Conservation (phyloP, 345 rosid genomes). For the Psidium friedrichsthalianum region DNA sequence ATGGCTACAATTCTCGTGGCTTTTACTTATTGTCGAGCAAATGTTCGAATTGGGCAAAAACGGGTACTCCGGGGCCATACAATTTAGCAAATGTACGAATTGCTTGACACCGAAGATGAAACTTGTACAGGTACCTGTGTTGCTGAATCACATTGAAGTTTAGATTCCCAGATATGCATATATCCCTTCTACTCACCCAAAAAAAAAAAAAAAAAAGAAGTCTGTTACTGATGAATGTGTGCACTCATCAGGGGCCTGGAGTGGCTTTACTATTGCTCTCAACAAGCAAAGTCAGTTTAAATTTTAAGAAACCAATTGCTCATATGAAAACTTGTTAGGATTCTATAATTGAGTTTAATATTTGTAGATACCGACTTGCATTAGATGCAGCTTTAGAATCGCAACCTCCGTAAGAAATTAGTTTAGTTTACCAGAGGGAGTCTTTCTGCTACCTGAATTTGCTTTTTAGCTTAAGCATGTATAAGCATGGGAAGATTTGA, state of each 20-base stretch:
- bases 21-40: too few relatives aligned
- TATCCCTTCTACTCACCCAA: too few relatives aligned
- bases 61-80: too few relatives aligned
- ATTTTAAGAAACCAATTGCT: not conserved
- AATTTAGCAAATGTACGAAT: too few relatives aligned
- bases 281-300: not conserved
- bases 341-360: not conserved
- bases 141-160: too few relatives aligned
- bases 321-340: not conserved
- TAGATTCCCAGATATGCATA: too few relatives aligned
- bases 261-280: not conserved
- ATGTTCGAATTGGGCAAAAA: too few relatives aligned
- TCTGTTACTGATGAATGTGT: not conserved
- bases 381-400: not conserved
- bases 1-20: too few relatives aligned
- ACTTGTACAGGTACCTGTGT: too few relatives aligned
- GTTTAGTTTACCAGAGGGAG: not conserved
- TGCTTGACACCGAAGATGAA: too few relatives aligned
- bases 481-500: not conserved
- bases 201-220: too few relatives aligned
- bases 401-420: not conserved
- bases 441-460: not conserved
- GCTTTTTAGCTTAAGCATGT: not conserved
- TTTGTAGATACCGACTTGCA: not conserved
- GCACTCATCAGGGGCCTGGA: not conserved